Evolutionary conservation across 2,329 filamentous ascomycete genomes (phyloP).

Genomic region (Plectosphaerella sp.): DNA sequence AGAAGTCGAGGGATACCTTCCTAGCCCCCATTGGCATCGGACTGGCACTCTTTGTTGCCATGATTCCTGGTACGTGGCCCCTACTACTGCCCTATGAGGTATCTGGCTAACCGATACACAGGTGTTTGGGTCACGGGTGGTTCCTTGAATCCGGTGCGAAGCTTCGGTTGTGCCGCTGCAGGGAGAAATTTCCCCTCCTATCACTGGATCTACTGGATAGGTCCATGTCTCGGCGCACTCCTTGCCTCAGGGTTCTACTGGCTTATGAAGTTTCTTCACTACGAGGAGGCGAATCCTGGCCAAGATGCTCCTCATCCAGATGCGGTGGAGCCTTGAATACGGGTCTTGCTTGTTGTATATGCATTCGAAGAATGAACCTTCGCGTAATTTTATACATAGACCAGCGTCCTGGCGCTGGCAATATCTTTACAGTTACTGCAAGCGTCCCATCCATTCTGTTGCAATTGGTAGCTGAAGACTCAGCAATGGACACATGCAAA

Average conservation of each 20-base stretch:
- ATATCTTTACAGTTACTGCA: too few relatives aligned
- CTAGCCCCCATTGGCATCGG: conserved; percentile 65
- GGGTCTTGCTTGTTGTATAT: too few relatives aligned
- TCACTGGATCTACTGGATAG: conserved; percentile 43
- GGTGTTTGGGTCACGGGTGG: conserved; percentile 36
- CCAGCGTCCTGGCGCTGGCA: too few relatives aligned
- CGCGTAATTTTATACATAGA: too few relatives aligned
- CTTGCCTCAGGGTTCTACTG: conserved; percentile 36
- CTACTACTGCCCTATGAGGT: neutral
- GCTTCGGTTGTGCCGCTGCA: conserved; percentile 37
- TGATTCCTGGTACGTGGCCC: conserved; percentile 25
- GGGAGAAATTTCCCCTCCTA: conserved; percentile 27
- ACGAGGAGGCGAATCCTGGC: conserved; percentile 32
- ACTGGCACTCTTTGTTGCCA: conserved; percentile 54
- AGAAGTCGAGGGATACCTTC: conserved; percentile 64
- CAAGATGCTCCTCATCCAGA: conserved; percentile 20
- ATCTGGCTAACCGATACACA: neutral
- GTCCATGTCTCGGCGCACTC: conserved; percentile 35
- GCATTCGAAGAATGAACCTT: too few relatives aligned
- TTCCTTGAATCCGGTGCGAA: conserved; percentile 38
- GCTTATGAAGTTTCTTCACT: conserved; percentile 37
- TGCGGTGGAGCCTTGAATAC: neutral
- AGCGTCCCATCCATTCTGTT: too few relatives aligned
- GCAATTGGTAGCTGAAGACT: too few relatives aligned
- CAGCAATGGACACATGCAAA: too few relatives aligned